These are phyloP conservation scores for Juglanconis oblonga DNA, from an alignment of 2,329 filamentous ascomycete genomes.

Conservation along the genomic window DNA sequence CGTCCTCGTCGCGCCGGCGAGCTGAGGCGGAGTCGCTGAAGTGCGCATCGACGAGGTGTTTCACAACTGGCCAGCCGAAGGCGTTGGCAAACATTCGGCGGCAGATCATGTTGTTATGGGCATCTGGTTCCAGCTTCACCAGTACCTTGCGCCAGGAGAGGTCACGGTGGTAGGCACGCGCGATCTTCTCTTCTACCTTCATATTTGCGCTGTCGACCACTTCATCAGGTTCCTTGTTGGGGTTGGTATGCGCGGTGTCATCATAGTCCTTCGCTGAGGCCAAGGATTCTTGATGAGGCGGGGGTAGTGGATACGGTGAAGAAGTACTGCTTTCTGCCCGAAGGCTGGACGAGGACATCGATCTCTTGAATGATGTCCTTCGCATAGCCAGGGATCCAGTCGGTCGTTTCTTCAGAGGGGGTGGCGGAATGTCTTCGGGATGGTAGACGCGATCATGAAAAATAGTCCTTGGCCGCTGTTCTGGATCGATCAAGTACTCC, in stretches of 20 bases:
- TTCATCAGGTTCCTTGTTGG: slow-evolving; percentile 42
- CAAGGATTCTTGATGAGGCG: slow-evolving; percentile 41
- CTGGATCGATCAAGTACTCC: slow-evolving; percentile 81
- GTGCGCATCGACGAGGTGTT: slow-evolving; percentile 92
- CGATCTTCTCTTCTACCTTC: slow-evolving; percentile 97
- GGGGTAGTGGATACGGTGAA: slow-evolving; percentile 30
- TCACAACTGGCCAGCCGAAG: slow-evolving; percentile 94
- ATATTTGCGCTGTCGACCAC: slow-evolving; percentile 64
- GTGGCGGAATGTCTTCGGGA: slow-evolving; percentile 84
- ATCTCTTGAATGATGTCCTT: slow-evolving; percentile 24
- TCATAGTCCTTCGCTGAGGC: slow-evolving; percentile 50
- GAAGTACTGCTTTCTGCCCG: slow-evolving; percentile 29
- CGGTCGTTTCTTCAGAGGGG: slow-evolving; percentile 59
- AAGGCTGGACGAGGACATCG: slow-evolving; percentile 14
- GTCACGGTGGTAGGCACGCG: slow-evolving; percentile 87
- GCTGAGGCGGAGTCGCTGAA: slow-evolving; percentile 75
- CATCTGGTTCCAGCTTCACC: slow-evolving; percentile 91
- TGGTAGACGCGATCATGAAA: slow-evolving; percentile 97
- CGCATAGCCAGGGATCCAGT: slow-evolving; percentile 33
- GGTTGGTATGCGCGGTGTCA: slow-evolving; percentile 45
- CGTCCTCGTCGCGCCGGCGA: slow-evolving; percentile 63
- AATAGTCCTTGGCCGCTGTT: slow-evolving; percentile 79
- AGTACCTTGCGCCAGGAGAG: slow-evolving; percentile 96
- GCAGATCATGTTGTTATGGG: slow-evolving; percentile 98
- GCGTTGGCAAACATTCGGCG: slow-evolving; percentile 96